phyloP scores from a whole-genome alignment of 495 filamentous ascomycete genomes.

The Aspergillus wentii region DNA sequence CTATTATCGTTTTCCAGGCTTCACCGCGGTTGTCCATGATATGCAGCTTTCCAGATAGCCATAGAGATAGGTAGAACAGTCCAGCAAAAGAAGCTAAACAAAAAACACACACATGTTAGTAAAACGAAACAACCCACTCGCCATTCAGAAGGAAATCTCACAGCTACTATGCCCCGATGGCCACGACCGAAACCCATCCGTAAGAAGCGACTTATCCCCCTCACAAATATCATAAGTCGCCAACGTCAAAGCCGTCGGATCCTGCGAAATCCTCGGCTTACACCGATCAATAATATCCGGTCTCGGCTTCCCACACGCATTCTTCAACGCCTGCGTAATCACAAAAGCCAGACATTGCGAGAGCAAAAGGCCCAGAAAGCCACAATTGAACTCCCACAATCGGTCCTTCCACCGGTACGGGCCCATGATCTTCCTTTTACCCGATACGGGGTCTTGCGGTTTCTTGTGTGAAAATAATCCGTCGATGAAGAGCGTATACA shows the following conservation, averaged over 20 bases:
- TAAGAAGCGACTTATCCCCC: slow-evolving; percentile 56
- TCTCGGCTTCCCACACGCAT: slow-evolving; percentile 78
- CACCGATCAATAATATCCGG: slow-evolving; percentile 76
- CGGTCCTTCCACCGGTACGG: slow-evolving; percentile 60
- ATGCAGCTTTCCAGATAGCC: slow-evolving; percentile 51
- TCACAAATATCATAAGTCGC: slow-evolving; percentile 66
- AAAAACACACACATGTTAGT: too few species aligned
- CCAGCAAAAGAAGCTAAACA: slow-evolving; percentile 62
- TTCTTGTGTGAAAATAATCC: slow-evolving; percentile 62
- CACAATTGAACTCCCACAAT: slow-evolving; percentile 81
- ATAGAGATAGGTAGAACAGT: slow-evolving; percentile 71
- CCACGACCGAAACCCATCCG: slow-evolving; percentile 85
- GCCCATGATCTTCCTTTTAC: slow-evolving; percentile 54
- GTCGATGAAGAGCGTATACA: slow-evolving; percentile 72
- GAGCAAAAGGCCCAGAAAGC: slow-evolving; percentile 67
- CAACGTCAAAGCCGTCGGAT: slow-evolving; percentile 45
- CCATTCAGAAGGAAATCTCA: too few species aligned
- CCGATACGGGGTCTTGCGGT: slow-evolving; percentile 28
- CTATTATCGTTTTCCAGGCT: slow-evolving; percentile 66
- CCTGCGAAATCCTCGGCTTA: slow-evolving; percentile 36
- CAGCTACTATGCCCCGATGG: slow-evolving; percentile 65
- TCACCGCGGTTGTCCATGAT: slow-evolving; percentile 65
- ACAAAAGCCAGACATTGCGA: slow-evolving; percentile 65
- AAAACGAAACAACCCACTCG: too few species aligned
- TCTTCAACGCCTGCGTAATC: slow-evolving; percentile 80